Base-by-base conservation (phyloP, 2,329 filamentous ascomycete species). In the Ophiostoma ips region DNA sequence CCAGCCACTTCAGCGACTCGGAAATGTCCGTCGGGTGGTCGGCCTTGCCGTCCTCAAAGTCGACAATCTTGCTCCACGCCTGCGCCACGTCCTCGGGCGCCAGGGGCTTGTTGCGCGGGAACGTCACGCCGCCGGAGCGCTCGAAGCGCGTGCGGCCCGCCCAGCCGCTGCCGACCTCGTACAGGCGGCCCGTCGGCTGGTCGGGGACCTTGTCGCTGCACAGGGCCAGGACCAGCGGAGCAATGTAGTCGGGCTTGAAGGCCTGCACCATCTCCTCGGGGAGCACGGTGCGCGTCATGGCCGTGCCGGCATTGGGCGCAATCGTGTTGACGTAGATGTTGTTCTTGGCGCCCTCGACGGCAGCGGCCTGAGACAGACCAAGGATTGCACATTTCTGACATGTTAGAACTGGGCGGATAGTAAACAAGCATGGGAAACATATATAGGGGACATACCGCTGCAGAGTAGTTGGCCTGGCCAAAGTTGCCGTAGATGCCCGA, bases 401-500 rank as follows among this genome's bases (percentile, higher is more conserved):
- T n/a, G 40, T 31, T 43, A 31, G 24, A 11, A 43, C 4, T n/a
- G 7, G 9, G 3, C 15, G 30, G 9, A 6, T 16, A 6, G 10
- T 16, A n/a, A 16, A 13, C 8, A 19, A 19, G 8, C 5, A n/a
- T 13, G 10, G 7, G 36, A 74, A 81, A 71, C 76, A 85, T 81
- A 52, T 28, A 4, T 5, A 28, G 24, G 13, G n/a, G 13, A 30
- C 40, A 11, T 30, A 43, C 40, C 15, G 86, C 86, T 52, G 90
- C 87, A 55, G 92, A 78, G 67, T 98, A 98, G 76, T 98, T 98
- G 61, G 90, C 87, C 70, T 98, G 92, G 55, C 92, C 92, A 65
- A 98, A 98, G 77, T 95, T 98, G 59, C 92, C 92, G 65, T 98
- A 98, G 67, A 98, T 94, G 68, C 92, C 92, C 60, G 85, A 94